These are phyloP conservation scores for Meyerozyma elateridarum DNA, from an alignment of 1,139 yeast genomes.

Conservation along the genomic window DNA sequence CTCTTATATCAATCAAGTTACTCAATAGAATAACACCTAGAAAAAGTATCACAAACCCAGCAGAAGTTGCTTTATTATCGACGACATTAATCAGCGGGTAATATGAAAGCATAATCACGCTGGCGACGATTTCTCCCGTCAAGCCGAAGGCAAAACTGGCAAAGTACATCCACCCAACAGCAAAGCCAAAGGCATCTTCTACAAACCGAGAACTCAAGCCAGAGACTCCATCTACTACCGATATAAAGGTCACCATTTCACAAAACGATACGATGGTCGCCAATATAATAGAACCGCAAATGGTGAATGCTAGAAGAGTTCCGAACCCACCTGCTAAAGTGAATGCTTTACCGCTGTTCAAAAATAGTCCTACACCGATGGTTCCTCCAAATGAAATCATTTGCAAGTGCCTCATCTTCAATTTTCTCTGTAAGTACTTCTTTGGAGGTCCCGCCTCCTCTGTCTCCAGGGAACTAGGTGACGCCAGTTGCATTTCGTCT, in stretches of 20 bases:
- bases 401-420: conserved; percentile 68
- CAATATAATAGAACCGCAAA: conserved; percentile 64
- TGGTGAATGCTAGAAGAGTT: conserved; percentile 60
- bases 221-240: conserved; percentile 76
- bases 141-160: conserved; percentile 66
- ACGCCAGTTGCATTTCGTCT: conserved; percentile 7
- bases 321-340: conserved; percentile 83
- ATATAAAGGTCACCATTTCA: conserved; percentile 81
- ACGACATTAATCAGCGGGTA: conserved; percentile 52
- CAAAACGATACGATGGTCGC: conserved; percentile 74
- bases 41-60: conserved; percentile 66
- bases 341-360: conserved; percentile 75
- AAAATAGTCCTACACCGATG: conserved; percentile 73
- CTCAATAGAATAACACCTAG: conserved; percentile 43
- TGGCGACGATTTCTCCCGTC: conserved; percentile 79
- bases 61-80: conserved; percentile 41
- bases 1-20: conserved; percentile 63
- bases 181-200: conserved; percentile 82
- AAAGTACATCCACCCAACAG: conserved; percentile 78
- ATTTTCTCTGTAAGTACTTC: conserved; percentile 43
- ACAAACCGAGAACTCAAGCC: conserved; percentile 75
- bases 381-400: conserved; percentile 84
- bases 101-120: conserved; percentile 68
- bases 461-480: conserved; percentile 8
- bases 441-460: conserved; percentile 4